Percentiles rank a stretch among this genome's conserved stretches.
Evolutionary conservation across 306 rosid species (phyloP).

Genomic region (Styphnolobium japonicum): DNA sequence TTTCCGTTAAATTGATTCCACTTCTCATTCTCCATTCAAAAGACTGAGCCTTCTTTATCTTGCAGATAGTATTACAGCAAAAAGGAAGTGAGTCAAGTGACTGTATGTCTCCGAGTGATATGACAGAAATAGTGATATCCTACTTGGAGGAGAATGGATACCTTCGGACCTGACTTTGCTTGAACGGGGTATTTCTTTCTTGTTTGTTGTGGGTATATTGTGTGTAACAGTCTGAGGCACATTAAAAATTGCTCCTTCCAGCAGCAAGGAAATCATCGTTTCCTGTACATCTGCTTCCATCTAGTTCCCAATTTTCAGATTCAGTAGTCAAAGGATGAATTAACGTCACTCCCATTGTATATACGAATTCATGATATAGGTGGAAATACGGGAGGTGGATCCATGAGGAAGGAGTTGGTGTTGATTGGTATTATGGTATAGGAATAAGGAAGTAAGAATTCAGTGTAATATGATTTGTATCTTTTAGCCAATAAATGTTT

Average conservation of each 20-base stretch:
- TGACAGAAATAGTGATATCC: conserved; percentile 58
- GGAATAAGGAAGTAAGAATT: not conserved
- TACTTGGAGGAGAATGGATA: conserved; percentile 73
- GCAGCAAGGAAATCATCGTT: conserved; percentile 51
- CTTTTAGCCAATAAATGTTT: not conserved
- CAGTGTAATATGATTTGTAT: not conserved
- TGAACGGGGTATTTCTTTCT: conserved; percentile 17
- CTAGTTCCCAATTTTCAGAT: conserved; percentile 19
- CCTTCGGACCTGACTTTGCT: conserved; percentile 50
- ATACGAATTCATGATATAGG: conserved; percentile 1
- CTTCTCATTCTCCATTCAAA: conserved; percentile 5
- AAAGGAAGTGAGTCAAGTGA: conserved; percentile 42
- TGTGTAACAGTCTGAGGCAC: conserved; percentile 20
- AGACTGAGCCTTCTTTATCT: not conserved
- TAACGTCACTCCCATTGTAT: not conserved
- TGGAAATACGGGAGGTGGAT: conserved; percentile 18
- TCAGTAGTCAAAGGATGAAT: not conserved
- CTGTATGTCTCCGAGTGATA: conserved; percentile 46
- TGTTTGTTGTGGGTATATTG: conserved; percentile 12
- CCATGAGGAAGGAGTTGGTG: not conserved
- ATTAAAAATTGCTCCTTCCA: conserved; percentile 17
- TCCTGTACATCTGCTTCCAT: conserved; percentile 24
- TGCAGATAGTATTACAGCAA: conserved; percentile 69
- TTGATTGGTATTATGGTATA: conserved; percentile 2
- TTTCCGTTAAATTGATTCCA: not conserved